A percentile compares a stretch with the other conserved stretches of the same genome.
Evolutionary conservation across 139 green algal genomes (phyloP).

Genomic region (Nannochloris sp.): DNA sequence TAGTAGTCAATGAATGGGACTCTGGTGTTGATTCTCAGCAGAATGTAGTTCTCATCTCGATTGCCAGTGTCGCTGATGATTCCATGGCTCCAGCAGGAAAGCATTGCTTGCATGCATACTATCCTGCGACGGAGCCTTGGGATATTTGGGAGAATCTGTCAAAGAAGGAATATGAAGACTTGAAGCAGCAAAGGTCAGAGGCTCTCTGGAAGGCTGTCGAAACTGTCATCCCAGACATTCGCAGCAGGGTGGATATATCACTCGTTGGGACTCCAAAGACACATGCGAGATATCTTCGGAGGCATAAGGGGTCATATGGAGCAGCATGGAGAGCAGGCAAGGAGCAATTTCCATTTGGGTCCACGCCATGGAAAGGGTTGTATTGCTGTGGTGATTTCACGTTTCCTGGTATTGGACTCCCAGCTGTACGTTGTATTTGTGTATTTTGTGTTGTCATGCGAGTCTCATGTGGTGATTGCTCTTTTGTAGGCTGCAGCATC

Average conservation of each 20-base stretch:
- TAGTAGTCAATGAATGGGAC: slow-evolving; percentile 87
- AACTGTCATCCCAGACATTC: slow-evolving; percentile 78
- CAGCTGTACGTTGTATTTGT: slow-evolving; percentile 40
- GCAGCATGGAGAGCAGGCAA: slow-evolving; percentile 33
- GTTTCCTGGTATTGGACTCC: slow-evolving; percentile 89
- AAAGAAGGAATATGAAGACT: slow-evolving; percentile 61
- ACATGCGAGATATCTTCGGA: slow-evolving; percentile 76
- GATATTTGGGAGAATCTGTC: slow-evolving; percentile 67
- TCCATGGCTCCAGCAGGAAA: slow-evolving; percentile 66
- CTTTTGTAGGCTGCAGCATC: slow-evolving; percentile 38
- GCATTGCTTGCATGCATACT: slow-evolving; percentile 77
- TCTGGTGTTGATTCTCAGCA: slow-evolving; percentile 64
- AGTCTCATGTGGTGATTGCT: too few relatives aligned
- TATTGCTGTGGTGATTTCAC: slow-evolving; percentile 68
- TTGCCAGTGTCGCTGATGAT: slow-evolving; percentile 68
- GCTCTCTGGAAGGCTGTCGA: slow-evolving; percentile 84
- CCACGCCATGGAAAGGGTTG: slow-evolving; percentile 60
- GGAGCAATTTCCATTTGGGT: slow-evolving; percentile 60
- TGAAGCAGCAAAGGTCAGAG: slow-evolving; percentile 82
- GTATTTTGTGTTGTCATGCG: too few relatives aligned
- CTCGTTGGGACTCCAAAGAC: slow-evolving; percentile 88
- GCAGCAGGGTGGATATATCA: slow-evolving; percentile 52
- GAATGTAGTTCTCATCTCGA: slow-evolving; percentile 88
- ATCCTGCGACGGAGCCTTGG: slow-evolving; percentile 79
- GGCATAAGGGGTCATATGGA: slow-evolving; percentile 78